Base-by-base conservation (phyloP, 164 flowering plant genomes). In the Saururus chinensis region DNA sequence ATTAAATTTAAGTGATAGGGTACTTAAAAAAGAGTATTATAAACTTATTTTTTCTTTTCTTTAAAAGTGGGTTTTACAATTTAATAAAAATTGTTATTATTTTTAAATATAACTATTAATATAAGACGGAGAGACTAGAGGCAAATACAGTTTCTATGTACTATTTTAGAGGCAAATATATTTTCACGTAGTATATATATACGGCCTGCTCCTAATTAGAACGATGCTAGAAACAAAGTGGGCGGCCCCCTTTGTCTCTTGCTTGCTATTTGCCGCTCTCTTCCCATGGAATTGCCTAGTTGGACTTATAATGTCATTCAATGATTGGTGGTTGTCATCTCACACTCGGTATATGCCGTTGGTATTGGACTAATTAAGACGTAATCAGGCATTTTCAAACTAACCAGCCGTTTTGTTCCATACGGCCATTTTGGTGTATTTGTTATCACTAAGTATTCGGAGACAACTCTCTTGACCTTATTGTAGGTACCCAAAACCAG, bases 291-390 rank as follows among this genome's bases (percentile, higher is more conserved):
- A 10, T 4, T 30, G 37, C 6, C 37, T 42, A 42, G 3, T 55
- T 20, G 24, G 56, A 4, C 19, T 4, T n/a, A 16, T 1, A 17
- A 16, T 55, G 57, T 20, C 57, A 19, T 9, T 6, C 9, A 22
- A 55, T 55, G 59, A 77, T 69, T 74, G 72, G 66, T 67, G 17
- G 70, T 56, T 74, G 53, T 0, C 62, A 67, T 51, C 64, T 66
- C 77, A 35, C 57, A 26, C 45, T 68, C 63, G 63, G 61, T 53
- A 53, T 53, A 53, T 6, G 55, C 41, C 51, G 21, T 60, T 1
- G 64, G 60, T 35, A 16, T 57, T 57, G 41, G 56, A 20, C 22
- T 53, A 20, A 9, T 53, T 20, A 20, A 22, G 25, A 24, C 37
- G 4, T 30, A 30, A 30, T 30, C 2, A 30, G 37, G 40, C 24